These are phyloP conservation scores for Trametes meyenii DNA, from an alignment of 768 basidiomycete genomes.

Conservation along the genomic window DNA sequence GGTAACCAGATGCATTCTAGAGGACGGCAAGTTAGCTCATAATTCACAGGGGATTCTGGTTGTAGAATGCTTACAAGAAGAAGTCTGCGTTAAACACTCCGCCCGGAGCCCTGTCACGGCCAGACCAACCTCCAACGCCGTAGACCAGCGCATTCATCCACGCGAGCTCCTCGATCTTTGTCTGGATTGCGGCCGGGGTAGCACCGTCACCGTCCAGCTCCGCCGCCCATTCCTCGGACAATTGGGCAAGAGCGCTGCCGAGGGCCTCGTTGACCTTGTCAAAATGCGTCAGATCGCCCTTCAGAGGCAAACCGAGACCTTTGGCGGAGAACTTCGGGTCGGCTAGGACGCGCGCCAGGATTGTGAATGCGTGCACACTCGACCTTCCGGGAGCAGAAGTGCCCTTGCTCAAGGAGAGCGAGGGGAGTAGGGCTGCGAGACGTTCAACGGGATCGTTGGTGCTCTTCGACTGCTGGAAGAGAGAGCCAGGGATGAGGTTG, in stretches of 20 bases:
- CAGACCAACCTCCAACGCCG: constrained; percentile 58
- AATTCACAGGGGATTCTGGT: constrained; percentile 8
- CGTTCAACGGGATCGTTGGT: not conserved
- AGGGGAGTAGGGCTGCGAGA: constrained; percentile 14
- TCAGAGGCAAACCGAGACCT: constrained; percentile 11
- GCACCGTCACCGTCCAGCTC: constrained; percentile 18
- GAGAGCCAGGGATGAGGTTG: constrained; percentile 35
- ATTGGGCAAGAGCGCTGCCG: constrained; percentile 22
- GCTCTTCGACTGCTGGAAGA: constrained; percentile 24
- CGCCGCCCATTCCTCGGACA: constrained; percentile 28
- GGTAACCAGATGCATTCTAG: constrained; percentile 68
- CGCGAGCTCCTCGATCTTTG: constrained; percentile 63
- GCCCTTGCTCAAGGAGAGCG: constrained; percentile 6
- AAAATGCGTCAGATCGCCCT: constrained; percentile 7
- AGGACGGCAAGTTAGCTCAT: constrained; percentile 9
- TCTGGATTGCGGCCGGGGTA: constrained; percentile 39
- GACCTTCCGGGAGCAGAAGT: not conserved
- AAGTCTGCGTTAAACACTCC: constrained; percentile 57
- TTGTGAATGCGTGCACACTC: constrained; percentile 49
- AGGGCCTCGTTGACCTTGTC: constrained; percentile 12
- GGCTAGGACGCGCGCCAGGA: constrained; percentile 56
- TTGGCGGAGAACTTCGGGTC: constrained; percentile 41
- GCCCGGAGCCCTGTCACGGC: constrained; percentile 30
- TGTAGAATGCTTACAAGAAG: constrained; percentile 49
- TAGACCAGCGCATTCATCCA: constrained; percentile 62